Base-by-base conservation (phyloP, 2,329 filamentous ascomycete species). In the Beauveria rudraprayagi region DNA sequence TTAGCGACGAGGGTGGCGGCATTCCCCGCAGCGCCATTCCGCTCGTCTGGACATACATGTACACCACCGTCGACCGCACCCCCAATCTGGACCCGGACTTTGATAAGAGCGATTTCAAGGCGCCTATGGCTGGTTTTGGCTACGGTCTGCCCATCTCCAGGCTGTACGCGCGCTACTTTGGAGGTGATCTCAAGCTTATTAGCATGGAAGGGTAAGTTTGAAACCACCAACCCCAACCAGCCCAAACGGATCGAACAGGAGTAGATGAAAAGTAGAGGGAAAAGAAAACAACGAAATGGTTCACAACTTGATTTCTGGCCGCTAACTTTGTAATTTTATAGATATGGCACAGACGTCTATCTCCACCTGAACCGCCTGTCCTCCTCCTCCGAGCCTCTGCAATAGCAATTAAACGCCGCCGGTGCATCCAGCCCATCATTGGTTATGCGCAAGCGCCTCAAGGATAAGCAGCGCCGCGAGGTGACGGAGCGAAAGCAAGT, bases 21-120 rank as follows among this genome's bases (percentile, higher is more conserved):
- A 97, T 99, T 58, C 92, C 94, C 0, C 82, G 94, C 69, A 95
- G 90, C 68, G 85, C 91, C 57, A 97, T 99, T 65, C 94, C 94
- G 5, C 82, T 99, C 16, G 94, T 97, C n/a, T 99, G 94, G 94
- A 99, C 94, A 14, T 99, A 99, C 75, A 99, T 97, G 94, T 99
- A 99, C 75, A 99, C 94, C 41, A 99, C 94, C 2, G 94, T 99
- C 65, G 94, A 97, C 74, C 87, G 92, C 68, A 97, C 94, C 24
- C 94, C 94, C 16, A 96, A 87, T 71, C 79, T 99, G 64, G 94
- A 99, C 71, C 94, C 94, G 0, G 93, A 97, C 73, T 99, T 97
- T 74, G 93, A 99, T 76, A 96, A 97, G 78, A 96, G 88, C 76
- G 94, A 99, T 74, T 99, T 99, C 81, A 97, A 99, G 76, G 94